phyloP scores from a whole-genome alignment of 1,139 yeast species.

The Insectozyma bohioensis region DNA sequence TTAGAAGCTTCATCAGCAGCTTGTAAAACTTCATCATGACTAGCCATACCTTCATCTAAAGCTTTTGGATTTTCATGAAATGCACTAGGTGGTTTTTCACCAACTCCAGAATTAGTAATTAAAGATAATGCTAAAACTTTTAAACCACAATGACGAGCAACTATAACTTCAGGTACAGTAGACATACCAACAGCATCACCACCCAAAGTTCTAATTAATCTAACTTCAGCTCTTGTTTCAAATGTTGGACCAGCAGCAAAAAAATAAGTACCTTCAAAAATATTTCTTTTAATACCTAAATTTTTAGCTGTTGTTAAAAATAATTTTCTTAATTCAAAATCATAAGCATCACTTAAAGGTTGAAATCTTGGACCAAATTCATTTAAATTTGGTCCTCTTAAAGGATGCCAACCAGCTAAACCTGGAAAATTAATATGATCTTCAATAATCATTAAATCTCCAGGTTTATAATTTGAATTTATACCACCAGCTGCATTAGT shows the following conservation, averaged over 20 bases:
- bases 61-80: constrained; percentile 53
- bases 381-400: constrained; percentile 83
- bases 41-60: constrained; percentile 77
- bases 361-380: constrained; percentile 83
- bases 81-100: constrained; percentile 75
- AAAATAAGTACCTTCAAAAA: constrained; percentile 85
- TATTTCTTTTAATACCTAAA: constrained; percentile 53
- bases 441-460: constrained; percentile 85
- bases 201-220: constrained; percentile 69
- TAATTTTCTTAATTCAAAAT: constrained; percentile 61
- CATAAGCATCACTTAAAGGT: constrained; percentile 90
- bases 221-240: constrained; percentile 90
- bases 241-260: constrained; percentile 93
- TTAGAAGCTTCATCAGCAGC: constrained; percentile 77
- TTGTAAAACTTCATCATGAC: constrained; percentile 84
- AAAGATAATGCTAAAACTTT: constrained; percentile 80
- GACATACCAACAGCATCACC: constrained; percentile 98
- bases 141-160: constrained; percentile 86
- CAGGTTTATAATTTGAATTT: constrained; percentile 64
- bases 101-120: constrained; percentile 81
- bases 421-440: constrained; percentile 94
- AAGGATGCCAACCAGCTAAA: constrained; percentile 81
- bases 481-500: constrained; percentile 97
- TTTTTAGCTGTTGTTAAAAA: constrained; percentile 54
- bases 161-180: constrained; percentile 92